Base-by-base conservation (phyloP, 2,329 filamentous ascomycete genomes). In the Claviceps arundinis region DNA sequence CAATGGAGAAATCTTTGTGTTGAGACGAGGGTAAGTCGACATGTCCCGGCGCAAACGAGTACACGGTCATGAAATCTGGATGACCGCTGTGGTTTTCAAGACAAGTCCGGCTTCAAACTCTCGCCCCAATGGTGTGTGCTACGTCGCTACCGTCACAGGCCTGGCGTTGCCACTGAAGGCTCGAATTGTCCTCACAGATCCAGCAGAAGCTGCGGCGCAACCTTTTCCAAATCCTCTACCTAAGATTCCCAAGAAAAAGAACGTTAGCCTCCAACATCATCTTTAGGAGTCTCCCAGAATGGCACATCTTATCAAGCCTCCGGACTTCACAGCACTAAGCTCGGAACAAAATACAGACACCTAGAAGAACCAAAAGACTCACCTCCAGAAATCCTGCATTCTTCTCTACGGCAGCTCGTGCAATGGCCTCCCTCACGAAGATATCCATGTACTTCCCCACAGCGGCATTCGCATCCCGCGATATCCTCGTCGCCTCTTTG, bases 171-270 rank as follows among this genome's bases (percentile, higher is more conserved):
- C 11, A 6, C n/a, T 7, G 42, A n/a, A 16, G 42, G 42, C 42
- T 24, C 2, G 22, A 24, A 8, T 26, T 16, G 4, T 26, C 44
- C 3, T 47, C 24, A 51, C 37, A 51, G 86, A 67, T 97, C 91
- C 65, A 96, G 74, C 60, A 95, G 68, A 62, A 96, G 70, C 68
- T 95, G 88, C 52, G 87, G 87, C 14, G 87, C 85, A 60, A 94
- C 74, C 68, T 88, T 93, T 70, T 96, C 90, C 55, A 97, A 64
- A 71, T 96, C 90, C 63, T 94, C 89, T 46, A 94, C 84, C 79
- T 90, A 24, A 11, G 26, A 42, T 24, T 34, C 1, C 30, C 30
- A 22, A 24, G 52, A 37, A 34, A 30, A 34, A 34, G 2, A 46
- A 46, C 9, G 9, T 46, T 17, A 34, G 22, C 24, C 9, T 46